Evolutionary conservation across 768 basidiomycete genomes (phyloP).

Genomic region (Lentinus brumalis): DNA sequence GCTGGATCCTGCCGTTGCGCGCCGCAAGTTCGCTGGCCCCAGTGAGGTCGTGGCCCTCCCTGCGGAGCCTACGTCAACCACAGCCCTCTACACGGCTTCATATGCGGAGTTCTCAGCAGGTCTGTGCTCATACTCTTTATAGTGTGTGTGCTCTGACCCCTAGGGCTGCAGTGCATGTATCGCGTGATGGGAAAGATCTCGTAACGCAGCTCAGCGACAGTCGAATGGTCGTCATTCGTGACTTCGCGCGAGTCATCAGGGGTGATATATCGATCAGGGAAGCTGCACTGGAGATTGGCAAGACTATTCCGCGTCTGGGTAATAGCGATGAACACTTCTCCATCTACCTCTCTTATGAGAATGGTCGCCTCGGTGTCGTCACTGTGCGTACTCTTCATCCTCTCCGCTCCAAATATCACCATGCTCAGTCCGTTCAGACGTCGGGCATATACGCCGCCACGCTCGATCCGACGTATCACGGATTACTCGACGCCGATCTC

Average conservation of each 20-base stretch:
- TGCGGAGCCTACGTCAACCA: slow-evolving; percentile 1
- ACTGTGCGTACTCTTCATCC: slow-evolving; percentile 23
- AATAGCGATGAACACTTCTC: slow-evolving; percentile 16
- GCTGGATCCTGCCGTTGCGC: neutral
- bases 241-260: slow-evolving; percentile 35
- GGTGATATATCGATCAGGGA: slow-evolving; percentile 22
- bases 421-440: slow-evolving; percentile 16
- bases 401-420: neutral
- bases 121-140: neutral
- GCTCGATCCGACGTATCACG: slow-evolving; percentile 23
- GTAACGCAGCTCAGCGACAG: slow-evolving; percentile 27
- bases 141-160: neutral
- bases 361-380: slow-evolving; percentile 27
- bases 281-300: slow-evolving; percentile 22
- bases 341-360: slow-evolving; percentile 33
- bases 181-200: slow-evolving; percentile 37
- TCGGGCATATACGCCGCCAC: slow-evolving; percentile 29
- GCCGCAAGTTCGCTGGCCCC: neutral
- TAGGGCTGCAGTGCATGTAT: slow-evolving; percentile 36
- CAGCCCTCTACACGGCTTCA: slow-evolving; percentile 12
- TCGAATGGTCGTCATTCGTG: slow-evolving; percentile 34
- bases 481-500: slow-evolving; percentile 13
- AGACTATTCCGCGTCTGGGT: slow-evolving; percentile 6
- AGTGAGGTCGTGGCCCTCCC: slow-evolving; percentile 7
- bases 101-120: slow-evolving; percentile 19